Evolutionary conservation across 495 filamentous ascomycete species (phyloP).

Genomic region (Podospora appendiculata): DNA sequence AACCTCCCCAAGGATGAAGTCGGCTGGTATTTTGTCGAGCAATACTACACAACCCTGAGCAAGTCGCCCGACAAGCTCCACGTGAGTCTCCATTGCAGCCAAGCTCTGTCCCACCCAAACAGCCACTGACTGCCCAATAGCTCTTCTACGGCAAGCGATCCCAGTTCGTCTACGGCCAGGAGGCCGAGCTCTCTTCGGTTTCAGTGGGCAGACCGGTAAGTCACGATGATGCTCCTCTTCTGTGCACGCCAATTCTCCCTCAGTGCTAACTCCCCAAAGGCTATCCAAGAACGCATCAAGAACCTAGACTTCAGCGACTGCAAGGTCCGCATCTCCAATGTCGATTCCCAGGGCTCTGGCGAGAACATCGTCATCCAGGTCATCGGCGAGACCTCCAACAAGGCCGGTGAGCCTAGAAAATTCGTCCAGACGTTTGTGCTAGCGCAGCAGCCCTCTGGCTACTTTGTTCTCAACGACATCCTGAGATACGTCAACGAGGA

Average conservation of each 20-base stretch:
- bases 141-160: slow-evolving; percentile 79
- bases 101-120: slow-evolving; percentile 2
- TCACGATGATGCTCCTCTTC: neutral
- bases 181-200: slow-evolving; percentile 78
- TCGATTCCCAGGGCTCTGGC: slow-evolving; percentile 89
- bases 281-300: slow-evolving; percentile 89
- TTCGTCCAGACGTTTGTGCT: slow-evolving; percentile 98
- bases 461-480: slow-evolving; percentile 97
- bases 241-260: neutral
- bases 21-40: slow-evolving; percentile 98
- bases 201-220: slow-evolving; percentile 78
- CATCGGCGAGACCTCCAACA: slow-evolving; percentile 96
- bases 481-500: slow-evolving; percentile 88
- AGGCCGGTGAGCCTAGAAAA: slow-evolving; percentile 79
- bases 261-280: slow-evolving; percentile 40
- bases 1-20: slow-evolving; percentile 72
- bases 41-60: slow-evolving; percentile 97
- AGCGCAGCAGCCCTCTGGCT: slow-evolving; percentile 90
- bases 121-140: slow-evolving; percentile 21
- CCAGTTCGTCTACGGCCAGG: slow-evolving; percentile 75
- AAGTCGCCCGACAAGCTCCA: slow-evolving; percentile 88
- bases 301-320: slow-evolving; percentile 90
- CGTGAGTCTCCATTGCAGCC: slow-evolving; percentile 41
- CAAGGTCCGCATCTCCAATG: slow-evolving; percentile 96
- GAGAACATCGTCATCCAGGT: slow-evolving; percentile 94